phyloP scores from a whole-genome alignment of 2,329 filamentous ascomycete species.

The Arachnopeziza araneosa region DNA sequence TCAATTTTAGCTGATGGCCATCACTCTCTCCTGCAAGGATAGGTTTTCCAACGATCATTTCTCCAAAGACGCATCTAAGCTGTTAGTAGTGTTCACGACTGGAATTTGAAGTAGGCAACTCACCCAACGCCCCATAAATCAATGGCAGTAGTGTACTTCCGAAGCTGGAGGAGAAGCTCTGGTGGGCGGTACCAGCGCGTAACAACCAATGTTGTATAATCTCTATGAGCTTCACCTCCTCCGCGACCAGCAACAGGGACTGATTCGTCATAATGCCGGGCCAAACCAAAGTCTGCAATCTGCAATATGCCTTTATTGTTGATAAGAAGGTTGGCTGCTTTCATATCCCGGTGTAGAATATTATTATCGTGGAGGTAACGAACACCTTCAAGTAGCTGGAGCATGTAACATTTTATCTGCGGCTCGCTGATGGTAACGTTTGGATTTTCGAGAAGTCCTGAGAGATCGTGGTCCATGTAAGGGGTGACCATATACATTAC shows the following conservation, averaged over 20 bases:
- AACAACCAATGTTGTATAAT: conserved; percentile 95
- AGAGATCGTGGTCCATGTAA: conserved; percentile 99
- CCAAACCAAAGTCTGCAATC: conserved; percentile 95
- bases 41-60: conserved; percentile 92
- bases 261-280: conserved; percentile 83
- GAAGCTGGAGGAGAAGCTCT: conserved; percentile 81
- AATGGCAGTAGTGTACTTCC: conserved; percentile 93
- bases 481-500: conserved; percentile 99
- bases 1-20: conserved; percentile 81
- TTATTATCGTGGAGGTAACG: conserved; percentile 83
- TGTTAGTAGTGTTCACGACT: conserved; percentile 10
- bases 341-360: conserved; percentile 97
- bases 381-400: conserved; percentile 85
- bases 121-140: conserved; percentile 98
- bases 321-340: conserved; percentile 94
- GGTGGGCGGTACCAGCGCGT: conserved; percentile 96
- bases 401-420: conserved; percentile 97
- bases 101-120: conserved; percentile 30
- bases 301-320: conserved; percentile 90
- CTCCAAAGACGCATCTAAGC: conserved; percentile 85
- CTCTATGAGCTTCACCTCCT: conserved; percentile 76
- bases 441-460: conserved; percentile 91
- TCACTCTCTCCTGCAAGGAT: conserved; percentile 90
- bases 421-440: conserved; percentile 79
- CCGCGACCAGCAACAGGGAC: conserved; percentile 71